Evolutionary conservation across 495 filamentous ascomycete species (phyloP).

Genomic region (Podospora anserina): DNA sequence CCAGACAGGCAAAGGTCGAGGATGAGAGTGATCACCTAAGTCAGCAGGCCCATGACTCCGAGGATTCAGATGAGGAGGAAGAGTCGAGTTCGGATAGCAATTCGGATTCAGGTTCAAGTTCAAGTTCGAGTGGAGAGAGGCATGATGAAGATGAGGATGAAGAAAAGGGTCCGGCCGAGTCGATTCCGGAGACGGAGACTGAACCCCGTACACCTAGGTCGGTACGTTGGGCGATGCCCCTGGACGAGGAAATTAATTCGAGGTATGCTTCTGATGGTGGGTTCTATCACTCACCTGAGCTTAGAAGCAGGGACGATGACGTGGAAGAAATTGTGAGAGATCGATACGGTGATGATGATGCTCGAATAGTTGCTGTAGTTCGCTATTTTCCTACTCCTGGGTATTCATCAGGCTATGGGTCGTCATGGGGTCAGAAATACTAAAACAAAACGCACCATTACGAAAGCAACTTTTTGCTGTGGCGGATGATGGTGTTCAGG

Average conservation of each 20-base stretch:
- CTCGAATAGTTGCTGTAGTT: background rate
- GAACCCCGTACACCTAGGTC: background rate
- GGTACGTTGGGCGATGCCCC: background rate
- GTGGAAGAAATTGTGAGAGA: background rate
- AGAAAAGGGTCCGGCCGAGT: background rate
- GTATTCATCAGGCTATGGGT: background rate
- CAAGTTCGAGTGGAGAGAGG: background rate
- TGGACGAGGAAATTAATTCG: background rate
- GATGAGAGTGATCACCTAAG: background rate
- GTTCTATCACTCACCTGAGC: background rate
- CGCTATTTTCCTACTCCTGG: background rate
- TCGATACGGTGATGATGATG: background rate
- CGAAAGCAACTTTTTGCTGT: background rate
- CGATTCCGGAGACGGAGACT: background rate
- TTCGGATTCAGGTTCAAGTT: background rate
- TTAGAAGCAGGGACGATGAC: background rate
- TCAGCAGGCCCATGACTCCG: background rate
- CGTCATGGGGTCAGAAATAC: background rate
- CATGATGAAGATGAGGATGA: background rate
- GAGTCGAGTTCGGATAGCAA: background rate
- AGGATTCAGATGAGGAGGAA: background rate
- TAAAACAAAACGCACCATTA: background rate
- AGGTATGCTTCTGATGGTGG: background rate
- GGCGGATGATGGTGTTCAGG: background rate
- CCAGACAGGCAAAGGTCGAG: background rate